Conservation (phyloP, 2,329 filamentous ascomycete species). For the Penicillium sp. region DNA sequence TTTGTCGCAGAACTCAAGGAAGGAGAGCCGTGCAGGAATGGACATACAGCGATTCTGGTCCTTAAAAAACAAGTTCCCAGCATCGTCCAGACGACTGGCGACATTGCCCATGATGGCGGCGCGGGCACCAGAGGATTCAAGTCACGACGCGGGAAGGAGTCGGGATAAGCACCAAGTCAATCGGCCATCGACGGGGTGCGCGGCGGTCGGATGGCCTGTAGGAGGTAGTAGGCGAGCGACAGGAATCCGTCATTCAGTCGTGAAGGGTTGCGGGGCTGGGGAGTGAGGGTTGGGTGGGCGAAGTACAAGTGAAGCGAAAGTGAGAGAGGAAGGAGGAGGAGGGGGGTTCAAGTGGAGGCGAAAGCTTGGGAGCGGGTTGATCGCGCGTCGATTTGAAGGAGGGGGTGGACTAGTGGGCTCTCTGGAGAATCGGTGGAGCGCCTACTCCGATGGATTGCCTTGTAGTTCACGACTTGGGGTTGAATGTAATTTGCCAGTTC, state of each 20-base stretch:
- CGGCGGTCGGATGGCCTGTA: conserved; percentile 27
- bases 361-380: conserved; percentile 18
- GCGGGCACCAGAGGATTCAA: conserved; percentile 25
- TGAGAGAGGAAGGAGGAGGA: background rate
- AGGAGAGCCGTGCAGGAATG: conserved; percentile 8
- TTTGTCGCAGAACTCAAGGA: background rate
- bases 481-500: background rate
- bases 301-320: background rate
- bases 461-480: no score
- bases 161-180: conserved; percentile 31
- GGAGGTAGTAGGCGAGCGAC: conserved; percentile 14
- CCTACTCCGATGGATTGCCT: no score
- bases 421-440: background rate
- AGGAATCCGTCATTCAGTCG: conserved; percentile 30
- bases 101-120: conserved; percentile 83
- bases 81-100: conserved; percentile 82
- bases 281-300: background rate
- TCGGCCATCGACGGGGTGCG: conserved; percentile 38
- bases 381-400: conserved; percentile 17
- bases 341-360: conserved; percentile 11
- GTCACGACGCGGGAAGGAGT: conserved; percentile 32
- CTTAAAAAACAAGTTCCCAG: conserved; percentile 76
- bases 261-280: conserved; percentile 7
- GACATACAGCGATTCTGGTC: conserved; percentile 84
- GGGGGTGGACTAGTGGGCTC: conserved; percentile 4